Base-by-base conservation (phyloP, 2,329 filamentous ascomycete species). In the Alternaria viburni region DNA sequence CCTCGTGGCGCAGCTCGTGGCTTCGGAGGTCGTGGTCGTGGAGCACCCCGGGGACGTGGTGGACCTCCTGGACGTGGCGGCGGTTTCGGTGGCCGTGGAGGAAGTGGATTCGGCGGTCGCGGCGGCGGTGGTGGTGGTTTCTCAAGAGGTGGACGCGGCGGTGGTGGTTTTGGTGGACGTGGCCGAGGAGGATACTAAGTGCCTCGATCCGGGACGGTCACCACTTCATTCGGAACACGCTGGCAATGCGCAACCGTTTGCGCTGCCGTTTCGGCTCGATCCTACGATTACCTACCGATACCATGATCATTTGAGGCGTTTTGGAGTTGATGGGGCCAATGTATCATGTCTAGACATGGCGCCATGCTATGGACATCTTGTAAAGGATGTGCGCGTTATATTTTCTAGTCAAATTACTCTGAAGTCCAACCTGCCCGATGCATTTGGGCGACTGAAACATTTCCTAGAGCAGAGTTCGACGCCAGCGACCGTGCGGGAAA, bases 41-140 rank as follows among this genome's bases (percentile, higher is more conserved):
- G 87, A 54, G 83, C 83, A 50, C 83, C 85, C 47, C 81, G 87
- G 78, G 86, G 87, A 68, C 67, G 73, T 61, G 73, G 73, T 44
- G 72, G 82, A 80, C 70, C 79, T 69, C 66, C 79, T 58, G 74
- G 79, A 66, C 74, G 80, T 57, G 77, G 90, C 79, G 73, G 62
- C 47, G 58, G 72, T 25, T 72, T 73, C 61, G 68, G 70, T 19
- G 66, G 59, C 51, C 59, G 59, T 15, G 59, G 59, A 32, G 59
- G 59, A 59, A 62, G 59, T 50, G 72, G 82, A 80, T 69, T 79
- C 70, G 64, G 78, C 57, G 74, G 79, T 64, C 73, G 80, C 50
- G 77, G 90, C 78, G 82, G 89, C 86, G 49, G 49, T 2, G 49
- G 49, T n/a, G 49, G 49, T 36, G 49, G 49, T 56, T 54, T 56